These are phyloP conservation scores for Gossypium schwendimanii DNA, from an alignment of 441 rosid species.

Conservation along the genomic window DNA sequence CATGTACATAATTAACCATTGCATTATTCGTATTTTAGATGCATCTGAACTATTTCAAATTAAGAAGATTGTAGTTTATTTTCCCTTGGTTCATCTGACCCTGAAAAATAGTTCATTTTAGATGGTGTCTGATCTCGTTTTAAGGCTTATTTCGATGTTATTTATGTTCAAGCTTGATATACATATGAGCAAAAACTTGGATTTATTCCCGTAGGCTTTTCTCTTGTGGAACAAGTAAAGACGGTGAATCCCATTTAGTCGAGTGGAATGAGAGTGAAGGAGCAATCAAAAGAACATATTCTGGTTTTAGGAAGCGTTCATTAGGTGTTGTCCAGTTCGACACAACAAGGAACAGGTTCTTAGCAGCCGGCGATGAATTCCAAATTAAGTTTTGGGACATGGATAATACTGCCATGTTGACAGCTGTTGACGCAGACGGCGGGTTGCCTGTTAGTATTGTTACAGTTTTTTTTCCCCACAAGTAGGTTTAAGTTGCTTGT, in stretches of 20 bases:
- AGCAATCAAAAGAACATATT: conserved; percentile 52
- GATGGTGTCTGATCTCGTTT: not conserved
- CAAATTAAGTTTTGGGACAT: conserved; percentile 78
- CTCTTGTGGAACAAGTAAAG: conserved; percentile 81
- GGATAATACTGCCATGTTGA: conserved; percentile 53
- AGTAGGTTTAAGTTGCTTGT: not conserved
- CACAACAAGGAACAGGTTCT: conserved; percentile 57
- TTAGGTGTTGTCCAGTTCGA: conserved; percentile 66
- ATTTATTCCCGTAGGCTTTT: conserved; percentile 44
- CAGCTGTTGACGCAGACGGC: conserved; percentile 61
- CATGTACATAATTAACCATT: not conserved
- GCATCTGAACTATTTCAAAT: not conserved
- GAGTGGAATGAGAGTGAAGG: conserved; percentile 91
- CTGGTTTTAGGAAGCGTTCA: conserved; percentile 67
- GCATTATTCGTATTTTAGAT: not conserved
- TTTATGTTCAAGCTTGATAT: not conserved
- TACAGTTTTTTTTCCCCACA: not conserved
- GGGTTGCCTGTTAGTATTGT: conserved; percentile 59
- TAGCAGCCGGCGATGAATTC: conserved; percentile 81
- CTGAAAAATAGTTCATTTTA: not conserved
- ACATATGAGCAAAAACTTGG: not conserved
- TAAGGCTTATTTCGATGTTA: not conserved
- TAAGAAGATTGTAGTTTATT: not conserved
- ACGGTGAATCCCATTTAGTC: conserved; percentile 73
- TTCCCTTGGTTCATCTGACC: not conserved